A percentile compares a stretch with the other conserved stretches of the same genome.
phyloP scores from a whole-genome alignment of 306 rosid species.

The Malus orientalis region DNA sequence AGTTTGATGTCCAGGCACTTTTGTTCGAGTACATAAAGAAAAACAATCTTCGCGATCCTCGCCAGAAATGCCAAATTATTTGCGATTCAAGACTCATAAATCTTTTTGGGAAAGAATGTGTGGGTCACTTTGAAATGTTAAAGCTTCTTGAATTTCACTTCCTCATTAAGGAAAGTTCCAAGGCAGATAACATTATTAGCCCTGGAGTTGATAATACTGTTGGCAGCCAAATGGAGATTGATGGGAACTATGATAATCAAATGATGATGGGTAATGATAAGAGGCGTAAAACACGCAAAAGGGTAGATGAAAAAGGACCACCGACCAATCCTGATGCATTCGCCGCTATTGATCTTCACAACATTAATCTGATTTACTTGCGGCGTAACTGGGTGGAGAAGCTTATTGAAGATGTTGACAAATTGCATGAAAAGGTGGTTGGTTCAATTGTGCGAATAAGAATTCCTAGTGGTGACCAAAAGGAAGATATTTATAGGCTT shows the following conservation, averaged over 20 bases:
- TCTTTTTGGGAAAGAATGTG: conserved; percentile 64
- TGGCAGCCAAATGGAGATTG: conserved; percentile 44
- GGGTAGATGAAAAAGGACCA: conserved; percentile 32
- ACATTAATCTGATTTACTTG: conserved; percentile 73
- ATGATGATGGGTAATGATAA: conserved; percentile 35
- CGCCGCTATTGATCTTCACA: conserved; percentile 80
- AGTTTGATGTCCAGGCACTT: conserved; percentile 60
- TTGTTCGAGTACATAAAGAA: conserved; percentile 64
- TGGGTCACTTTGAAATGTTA: conserved; percentile 73
- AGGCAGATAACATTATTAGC: conserved; percentile 25
- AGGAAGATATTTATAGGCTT: conserved; percentile 86
- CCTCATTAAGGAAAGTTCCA: conserved; percentile 36
- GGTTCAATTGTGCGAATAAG: conserved; percentile 89
- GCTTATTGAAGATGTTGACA: conserved; percentile 54
- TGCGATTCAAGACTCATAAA: conserved; percentile 71
- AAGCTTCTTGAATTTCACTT: conserved; percentile 82
- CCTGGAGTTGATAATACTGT: conserved; percentile 32
- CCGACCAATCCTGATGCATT: conserved; percentile 45
- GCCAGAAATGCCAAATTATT: conserved; percentile 53
- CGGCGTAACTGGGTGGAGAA: conserved; percentile 59
- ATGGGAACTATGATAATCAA: conserved; percentile 31
- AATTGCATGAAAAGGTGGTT: conserved; percentile 56
- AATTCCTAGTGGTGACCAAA: conserved; percentile 56
- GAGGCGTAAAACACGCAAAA: conserved; percentile 40
- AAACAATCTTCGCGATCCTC: conserved; percentile 80